Base-by-base conservation (phyloP, 2,329 filamentous ascomycete genomes). In the Cladobotryum mycophilum region DNA sequence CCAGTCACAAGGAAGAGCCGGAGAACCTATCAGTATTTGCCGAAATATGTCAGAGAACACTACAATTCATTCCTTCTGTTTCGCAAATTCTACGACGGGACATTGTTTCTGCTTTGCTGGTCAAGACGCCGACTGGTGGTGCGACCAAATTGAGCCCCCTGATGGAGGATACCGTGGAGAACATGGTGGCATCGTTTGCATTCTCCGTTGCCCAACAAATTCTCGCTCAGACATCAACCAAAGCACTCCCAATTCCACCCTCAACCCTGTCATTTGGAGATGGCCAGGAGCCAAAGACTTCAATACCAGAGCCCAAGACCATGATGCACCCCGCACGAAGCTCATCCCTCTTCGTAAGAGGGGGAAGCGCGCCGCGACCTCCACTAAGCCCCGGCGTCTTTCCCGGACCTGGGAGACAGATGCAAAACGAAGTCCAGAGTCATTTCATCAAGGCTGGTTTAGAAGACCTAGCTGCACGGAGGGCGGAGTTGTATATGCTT, bases 11-110 rank as follows among this genome's bases (percentile, higher is more conserved):
- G 0, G 79, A 83, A 40, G 85, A 87, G 54, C 65, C 76, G 1
- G 89, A 95, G 65, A 86, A 95, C 59, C 70, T 96, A 20, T 72
- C 80, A 9, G 81, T 90, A 55, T 77, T 96, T n/a, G 86, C 89
- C 1, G 90, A 97, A 62, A 82, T 96, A 25, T 95, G 90, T 64
- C 83, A 84, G 54, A 80, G 91, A 52, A 85, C 89, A 2, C 77
- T 93, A 9, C 85, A 88, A 55, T 97, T 96, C 60, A 86, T 97
- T 36, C 86, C 88, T 1, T 81, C 85, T 37, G 84, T 89, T 36
- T 87, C 89, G 3, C 82, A 88, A 48, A 82, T 90, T 18, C 83
- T 97, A 71, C 81, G 90, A 47, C 79, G 82, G 49, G 93, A 97
- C 62, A 73, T 97, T 2, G 70, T 82, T 43, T 75, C 78, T n/a